Percentiles rank a stretch among this genome's conserved stretches.
Conservation (phyloP, 2,329 filamentous ascomycete genomes). For the Penicillium sp. region DNA sequence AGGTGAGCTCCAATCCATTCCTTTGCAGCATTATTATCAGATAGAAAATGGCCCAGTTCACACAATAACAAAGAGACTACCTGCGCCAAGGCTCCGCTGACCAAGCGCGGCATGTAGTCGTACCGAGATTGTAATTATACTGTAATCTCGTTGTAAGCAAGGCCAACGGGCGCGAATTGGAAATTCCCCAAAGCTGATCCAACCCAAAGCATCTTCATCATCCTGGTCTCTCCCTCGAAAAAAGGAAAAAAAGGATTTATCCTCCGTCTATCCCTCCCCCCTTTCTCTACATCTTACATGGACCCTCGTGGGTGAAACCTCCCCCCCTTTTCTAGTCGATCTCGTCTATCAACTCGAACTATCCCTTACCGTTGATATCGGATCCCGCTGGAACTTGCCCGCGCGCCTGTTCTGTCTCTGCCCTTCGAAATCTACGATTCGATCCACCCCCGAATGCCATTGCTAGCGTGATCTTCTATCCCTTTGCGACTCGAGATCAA, state of each 20-base stretch:
- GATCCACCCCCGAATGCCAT: conserved; percentile 11
- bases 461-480: conserved; percentile 2
- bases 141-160: background rate
- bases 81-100: conserved; percentile 16
- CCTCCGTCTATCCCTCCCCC: conserved; percentile 1
- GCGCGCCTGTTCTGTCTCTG: background rate
- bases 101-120: conserved; percentile 17
- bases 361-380: conserved; percentile 8
- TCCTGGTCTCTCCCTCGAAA: background rate
- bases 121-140: background rate
- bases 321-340: conserved; percentile 1
- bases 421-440: background rate
- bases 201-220: background rate
- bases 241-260: background rate
- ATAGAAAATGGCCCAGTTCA: background rate
- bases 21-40: background rate
- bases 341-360: conserved; percentile 5
- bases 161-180: background rate
- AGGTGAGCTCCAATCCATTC: background rate
- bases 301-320: conserved; percentile 24
- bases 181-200: background rate
- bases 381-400: conserved; percentile 11
- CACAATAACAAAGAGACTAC: background rate
- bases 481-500: conserved; percentile 4
- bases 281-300: conserved; percentile 15